These are phyloP conservation scores for Cladobotryum protrusum DNA, from an alignment of 2,329 filamentous ascomycete species.

Conservation along the genomic window DNA sequence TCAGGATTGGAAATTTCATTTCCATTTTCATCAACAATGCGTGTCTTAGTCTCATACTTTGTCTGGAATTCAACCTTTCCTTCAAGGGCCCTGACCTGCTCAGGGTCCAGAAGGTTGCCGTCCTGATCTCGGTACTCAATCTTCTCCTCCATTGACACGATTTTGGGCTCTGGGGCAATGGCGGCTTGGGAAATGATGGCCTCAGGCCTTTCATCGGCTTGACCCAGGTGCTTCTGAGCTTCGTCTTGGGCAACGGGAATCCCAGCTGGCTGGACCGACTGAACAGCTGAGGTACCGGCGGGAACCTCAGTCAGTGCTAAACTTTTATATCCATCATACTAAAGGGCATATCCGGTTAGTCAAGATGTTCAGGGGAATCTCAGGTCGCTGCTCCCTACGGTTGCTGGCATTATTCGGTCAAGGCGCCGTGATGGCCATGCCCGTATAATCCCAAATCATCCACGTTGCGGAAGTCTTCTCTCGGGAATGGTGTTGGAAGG, in stretches of 20 bases:
- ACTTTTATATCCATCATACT: slow-evolving; percentile 44
- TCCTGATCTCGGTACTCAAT: slow-evolving; percentile 93
- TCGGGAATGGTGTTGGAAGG: slow-evolving; percentile 28
- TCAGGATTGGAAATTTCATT: slow-evolving; percentile 59
- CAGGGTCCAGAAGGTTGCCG: slow-evolving; percentile 78
- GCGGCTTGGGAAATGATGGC: slow-evolving; percentile 42
- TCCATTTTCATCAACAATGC: slow-evolving; percentile 71
- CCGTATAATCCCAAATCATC: slow-evolving; percentile 6
- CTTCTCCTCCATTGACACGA: slow-evolving; percentile 63
- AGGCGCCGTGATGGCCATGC: slow-evolving; percentile 6
- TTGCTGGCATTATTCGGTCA: slow-evolving; percentile 4
- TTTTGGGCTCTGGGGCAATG: slow-evolving; percentile 42
- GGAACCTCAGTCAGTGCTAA: slow-evolving; percentile 20
- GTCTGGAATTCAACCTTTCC: slow-evolving; percentile 96
- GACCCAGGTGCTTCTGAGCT: slow-evolving; percentile 21
- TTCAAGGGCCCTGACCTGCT: slow-evolving; percentile 75
- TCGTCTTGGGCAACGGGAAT: slow-evolving; percentile 13
- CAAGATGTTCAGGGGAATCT: neutral
- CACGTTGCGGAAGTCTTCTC: slow-evolving; percentile 26
- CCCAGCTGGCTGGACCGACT: slow-evolving; percentile 16
- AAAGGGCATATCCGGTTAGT: slow-evolving; percentile 16
- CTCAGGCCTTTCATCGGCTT: slow-evolving; percentile 21
- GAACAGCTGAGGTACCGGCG: slow-evolving; percentile 21
- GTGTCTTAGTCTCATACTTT: slow-evolving; percentile 88
- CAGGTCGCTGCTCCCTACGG: neutral